phyloP scores from a whole-genome alignment of 2,329 filamentous ascomycete genomes.

The Ilyonectria destructans region DNA sequence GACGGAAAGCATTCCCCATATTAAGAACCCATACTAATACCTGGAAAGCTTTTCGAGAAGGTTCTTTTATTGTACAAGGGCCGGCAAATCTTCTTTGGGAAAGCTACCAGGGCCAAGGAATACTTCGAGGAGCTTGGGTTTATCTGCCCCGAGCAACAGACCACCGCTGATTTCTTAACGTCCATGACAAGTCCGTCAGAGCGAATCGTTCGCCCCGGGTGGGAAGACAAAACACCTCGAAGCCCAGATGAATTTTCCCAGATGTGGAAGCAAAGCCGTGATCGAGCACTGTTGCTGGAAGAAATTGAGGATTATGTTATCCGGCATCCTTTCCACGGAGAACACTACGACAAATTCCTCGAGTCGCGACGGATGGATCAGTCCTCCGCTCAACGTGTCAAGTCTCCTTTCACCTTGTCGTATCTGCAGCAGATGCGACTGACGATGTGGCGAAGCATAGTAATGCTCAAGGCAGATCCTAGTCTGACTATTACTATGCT shows the following conservation, averaged over 20 bases:
- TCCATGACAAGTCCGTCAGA: slow-evolving; percentile 61
- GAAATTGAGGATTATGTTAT: slow-evolving; percentile 51
- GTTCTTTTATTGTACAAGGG: slow-evolving; percentile 79
- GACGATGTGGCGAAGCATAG: slow-evolving; percentile 31
- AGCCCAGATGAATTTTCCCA: slow-evolving; percentile 55
- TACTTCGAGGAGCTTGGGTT: slow-evolving; percentile 66
- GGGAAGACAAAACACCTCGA: slow-evolving; percentile 51
- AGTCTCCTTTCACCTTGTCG: slow-evolving; percentile 37
- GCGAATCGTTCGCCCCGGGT: slow-evolving; percentile 52
- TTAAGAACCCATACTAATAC: slow-evolving; percentile 50
- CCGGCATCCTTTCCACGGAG: slow-evolving; percentile 41
- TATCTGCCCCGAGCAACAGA: slow-evolving; percentile 67
- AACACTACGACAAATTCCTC: slow-evolving; percentile 40
- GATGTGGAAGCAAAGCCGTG: slow-evolving; percentile 49
- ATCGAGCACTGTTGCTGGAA: slow-evolving; percentile 44
- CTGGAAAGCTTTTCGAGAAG: slow-evolving; percentile 73
- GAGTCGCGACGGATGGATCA: slow-evolving; percentile 41
- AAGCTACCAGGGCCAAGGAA: slow-evolving; percentile 36
- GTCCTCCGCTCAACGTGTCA: slow-evolving; percentile 9
- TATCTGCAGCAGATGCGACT: slow-evolving; percentile 29
- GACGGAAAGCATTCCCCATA: slow-evolving; percentile 37
- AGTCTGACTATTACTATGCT: slow-evolving; percentile 39
- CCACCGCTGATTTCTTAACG: slow-evolving; percentile 80
- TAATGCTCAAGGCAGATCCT: slow-evolving; percentile 32
- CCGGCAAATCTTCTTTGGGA: slow-evolving; percentile 69